Base-by-base conservation (phyloP, 177 flowering plant genomes). In the Vitis hybrid region DNA sequence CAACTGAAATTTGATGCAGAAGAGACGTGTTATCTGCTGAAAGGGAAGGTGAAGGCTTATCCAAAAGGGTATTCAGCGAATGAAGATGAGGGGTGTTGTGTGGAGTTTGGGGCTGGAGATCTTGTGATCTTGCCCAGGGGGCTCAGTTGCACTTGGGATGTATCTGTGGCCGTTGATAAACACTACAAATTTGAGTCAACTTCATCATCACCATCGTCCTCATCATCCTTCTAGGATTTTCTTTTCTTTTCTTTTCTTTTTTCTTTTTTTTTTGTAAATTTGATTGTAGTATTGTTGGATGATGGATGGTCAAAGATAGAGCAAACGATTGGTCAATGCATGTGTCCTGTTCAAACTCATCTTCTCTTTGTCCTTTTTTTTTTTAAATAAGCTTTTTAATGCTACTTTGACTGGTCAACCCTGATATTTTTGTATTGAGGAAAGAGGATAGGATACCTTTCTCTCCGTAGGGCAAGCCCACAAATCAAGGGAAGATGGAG, bases 61-160 rank as follows among this genome's bases (percentile, higher is more conserved):
- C 76, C 79, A 6, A 85, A 77, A 73, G 81, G 80, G 6, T 76
- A 75, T 9, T 70, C 78, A 4, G 78, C 72, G 60, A 66, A 52
- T 72, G 46, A 40, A 40, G 46, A 5, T 4, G 46, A 40, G 46
- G 46, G 46, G 8, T 40, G 46, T 40, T 40, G 12, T 54, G 85
- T 82, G 4, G 89, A 87, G 65, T 87, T 87, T 65, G 87, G 92
- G 4, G 97, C 97, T 0, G 98, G 98, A 52, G 98, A 93, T 70
- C 84, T 93, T 30, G 97, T 93, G 6, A 76, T 75, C 40, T 78
- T 93, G 46, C 98, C 98, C 3, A 88, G 89, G 58, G 98, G 98
- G 3, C 86, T 93, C 2, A 86, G 90, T 69, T 93, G 98, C 87
- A 91, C 97, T 75, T 93, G 98, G 98, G 97, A 88, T 57, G 97